phyloP scores from a whole-genome alignment of 2,329 filamentous ascomycete species.

The Diaporthe sp. region DNA sequence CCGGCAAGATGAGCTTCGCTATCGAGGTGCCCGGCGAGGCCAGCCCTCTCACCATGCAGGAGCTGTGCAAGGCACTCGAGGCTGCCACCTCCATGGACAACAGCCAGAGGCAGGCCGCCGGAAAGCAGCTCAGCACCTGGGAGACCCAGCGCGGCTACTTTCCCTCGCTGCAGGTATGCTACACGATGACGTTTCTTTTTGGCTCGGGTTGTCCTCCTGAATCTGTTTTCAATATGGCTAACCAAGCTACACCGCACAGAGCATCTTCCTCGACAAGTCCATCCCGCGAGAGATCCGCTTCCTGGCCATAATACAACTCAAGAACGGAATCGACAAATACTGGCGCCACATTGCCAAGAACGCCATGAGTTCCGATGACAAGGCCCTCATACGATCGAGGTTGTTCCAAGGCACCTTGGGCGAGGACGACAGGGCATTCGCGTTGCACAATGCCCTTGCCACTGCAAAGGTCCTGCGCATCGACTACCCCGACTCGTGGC shows the following conservation, averaged over 20 bases:
- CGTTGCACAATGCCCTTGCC: conserved; percentile 89
- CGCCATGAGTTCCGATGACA: conserved; percentile 81
- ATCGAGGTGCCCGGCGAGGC: conserved; percentile 89
- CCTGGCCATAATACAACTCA: conserved; percentile 92
- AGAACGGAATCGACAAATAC: conserved; percentile 95
- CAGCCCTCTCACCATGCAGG: conserved; percentile 74
- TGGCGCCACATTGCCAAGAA: conserved; percentile 79
- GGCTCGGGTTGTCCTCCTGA: not conserved
- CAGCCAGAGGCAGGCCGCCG: conserved; percentile 75
- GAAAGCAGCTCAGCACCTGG: conserved; percentile 81
- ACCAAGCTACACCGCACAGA: conserved; percentile 52
- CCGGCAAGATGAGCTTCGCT: conserved; percentile 71
- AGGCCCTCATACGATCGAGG: conserved; percentile 79
- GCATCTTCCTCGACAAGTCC: conserved; percentile 85
- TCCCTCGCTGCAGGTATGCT: conserved; percentile 74
- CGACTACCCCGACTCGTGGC: conserved; percentile 92
- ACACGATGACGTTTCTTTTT: not conserved
- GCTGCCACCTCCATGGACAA: conserved; percentile 74
- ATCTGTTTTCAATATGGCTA: not conserved
- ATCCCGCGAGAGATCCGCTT: conserved; percentile 85
- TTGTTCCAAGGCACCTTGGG: conserved; percentile 83
- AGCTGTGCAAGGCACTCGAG: conserved; percentile 75
- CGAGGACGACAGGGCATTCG: conserved; percentile 82
- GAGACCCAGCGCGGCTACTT: conserved; percentile 77
- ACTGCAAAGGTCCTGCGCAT: conserved; percentile 89